Evolutionary conservation across 371 early-diverging fungal species (phyloP), one percentile per base, ranked within the genome.

Genomic region (Chytridium lagenaria): DNA sequence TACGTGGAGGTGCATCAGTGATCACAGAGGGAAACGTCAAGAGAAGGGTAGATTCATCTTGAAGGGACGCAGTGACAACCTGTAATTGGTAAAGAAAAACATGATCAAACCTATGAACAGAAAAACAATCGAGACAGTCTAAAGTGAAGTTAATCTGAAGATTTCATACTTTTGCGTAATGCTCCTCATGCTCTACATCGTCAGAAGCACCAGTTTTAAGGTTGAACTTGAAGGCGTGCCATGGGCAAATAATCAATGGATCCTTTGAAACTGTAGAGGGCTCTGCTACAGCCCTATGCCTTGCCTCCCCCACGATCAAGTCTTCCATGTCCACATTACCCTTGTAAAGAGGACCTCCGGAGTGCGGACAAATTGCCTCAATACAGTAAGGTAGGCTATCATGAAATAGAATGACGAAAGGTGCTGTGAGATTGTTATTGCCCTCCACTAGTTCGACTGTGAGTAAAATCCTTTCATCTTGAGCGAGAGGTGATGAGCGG

Each of bases 201-300:
- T 61, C 68, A 7, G 69, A 50, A n/a, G 34, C 63, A 0, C 82
- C 82, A 12, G 71, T 71, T 5, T 38, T 34, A 12, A 81, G 39
- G 36, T 44, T 40, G 71, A 82, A 82, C 26, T 72, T 68, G 39
- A 69, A 82, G 3, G 71, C 65, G 52, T 82, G 83, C 83, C 83
- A 82, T 22, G 83, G 83, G 66, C 83, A 82, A n/a, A 79, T 72
- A 64, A 82, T 64, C 55, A 49, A 72, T n/a, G 65, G 44, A 38
- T 40, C 36, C n/a, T 65, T 44, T n/a, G 30, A 23, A 7, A 16
- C 38, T n/a, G n/a, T n/a, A n/a, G n/a, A n/a, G n/a, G n/a, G n/a
- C n/a, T n/a, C n/a, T n/a, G n/a, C n/a, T n/a, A n/a, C n/a, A n/a
- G n/a, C n/a, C n/a, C n/a, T n/a, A n/a, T n/a, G n/a, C n/a, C n/a